Percentiles rank a stretch among this genome's conserved stretches.
Conservation (phyloP, 2,329 filamentous ascomycete genomes). For the Apiospora aurea region DNA sequence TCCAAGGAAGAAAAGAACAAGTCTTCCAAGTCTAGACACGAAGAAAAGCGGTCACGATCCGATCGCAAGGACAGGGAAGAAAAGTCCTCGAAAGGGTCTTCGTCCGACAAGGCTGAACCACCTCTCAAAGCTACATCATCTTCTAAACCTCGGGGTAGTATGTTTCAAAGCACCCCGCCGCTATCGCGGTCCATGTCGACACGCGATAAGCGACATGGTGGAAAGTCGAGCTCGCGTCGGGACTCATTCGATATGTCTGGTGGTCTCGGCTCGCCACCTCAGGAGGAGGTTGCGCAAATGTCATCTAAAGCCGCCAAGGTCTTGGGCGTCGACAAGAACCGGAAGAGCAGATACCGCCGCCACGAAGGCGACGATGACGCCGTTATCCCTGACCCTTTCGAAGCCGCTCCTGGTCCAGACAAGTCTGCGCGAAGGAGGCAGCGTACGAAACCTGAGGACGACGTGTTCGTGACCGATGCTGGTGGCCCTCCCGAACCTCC, state of each 20-base stretch:
- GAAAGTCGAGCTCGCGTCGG: conserved; percentile 69
- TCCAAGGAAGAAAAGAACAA: conserved; percentile 55
- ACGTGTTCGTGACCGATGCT: conserved; percentile 64
- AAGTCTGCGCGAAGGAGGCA: conserved; percentile 54
- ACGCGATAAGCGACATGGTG: conserved; percentile 67
- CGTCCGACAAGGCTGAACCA: conserved; percentile 72
- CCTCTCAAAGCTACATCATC: conserved; percentile 53
- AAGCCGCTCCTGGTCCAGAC: conserved; percentile 50
- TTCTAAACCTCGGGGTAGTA: conserved; percentile 64
- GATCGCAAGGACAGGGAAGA: conserved; percentile 68
- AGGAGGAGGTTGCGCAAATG: conserved; percentile 70
- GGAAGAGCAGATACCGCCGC: conserved; percentile 54
- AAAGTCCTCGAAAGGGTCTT: conserved; percentile 71
- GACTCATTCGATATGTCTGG: conserved; percentile 70
- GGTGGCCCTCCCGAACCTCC: conserved; percentile 55
- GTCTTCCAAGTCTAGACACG: conserved; percentile 69
- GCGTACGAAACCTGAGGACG: conserved; percentile 65
- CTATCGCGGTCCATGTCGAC: conserved; percentile 74
- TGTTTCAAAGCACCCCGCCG: conserved; percentile 73
- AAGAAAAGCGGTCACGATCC: conserved; percentile 60
- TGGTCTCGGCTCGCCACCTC: conserved; percentile 75
- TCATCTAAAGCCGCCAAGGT: conserved; percentile 81
- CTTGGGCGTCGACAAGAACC: conserved; percentile 64
- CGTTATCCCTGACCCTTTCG: conserved; percentile 54
- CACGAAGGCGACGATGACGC: conserved; percentile 57